Percentiles rank a stretch among this genome's conserved stretches.
phyloP scores from a whole-genome alignment of 495 filamentous ascomycete species.

The Rostrohypoxylon terebratum region DNA sequence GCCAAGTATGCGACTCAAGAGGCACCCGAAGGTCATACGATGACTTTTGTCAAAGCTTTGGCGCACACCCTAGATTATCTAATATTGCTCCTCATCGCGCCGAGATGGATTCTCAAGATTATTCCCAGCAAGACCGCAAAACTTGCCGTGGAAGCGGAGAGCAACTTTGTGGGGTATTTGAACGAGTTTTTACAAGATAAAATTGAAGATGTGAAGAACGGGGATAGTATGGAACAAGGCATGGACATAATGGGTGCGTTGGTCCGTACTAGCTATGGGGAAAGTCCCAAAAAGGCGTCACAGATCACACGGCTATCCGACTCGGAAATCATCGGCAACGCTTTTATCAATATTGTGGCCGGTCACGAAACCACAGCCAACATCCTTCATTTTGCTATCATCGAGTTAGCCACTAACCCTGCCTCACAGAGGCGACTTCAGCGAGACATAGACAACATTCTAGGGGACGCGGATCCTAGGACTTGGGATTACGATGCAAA shows the following conservation, averaged over 20 bases:
- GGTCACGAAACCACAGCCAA: conserved; percentile 81
- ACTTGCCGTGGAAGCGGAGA: conserved; percentile 61
- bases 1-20: conserved; percentile 59
- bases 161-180: conserved; percentile 74
- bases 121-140: conserved; percentile 65
- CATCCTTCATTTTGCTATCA: conserved; percentile 69
- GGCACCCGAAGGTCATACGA: conserved; percentile 63
- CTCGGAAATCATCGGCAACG: conserved; percentile 74
- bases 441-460: conserved; percentile 67
- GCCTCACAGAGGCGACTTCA: conserved; percentile 69
- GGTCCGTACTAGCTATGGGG: conserved; percentile 59
- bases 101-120: conserved; percentile 59
- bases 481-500: conserved; percentile 73
- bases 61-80: conserved; percentile 64
- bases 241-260: conserved; percentile 75
- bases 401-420: conserved; percentile 71
- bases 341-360: conserved; percentile 77
- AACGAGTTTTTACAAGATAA: conserved; percentile 69
- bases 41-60: conserved; percentile 70
- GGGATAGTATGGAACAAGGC: conserved; percentile 57
- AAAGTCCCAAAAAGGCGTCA: conserved; percentile 18
- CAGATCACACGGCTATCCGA: conserved; percentile 57
- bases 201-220: conserved; percentile 60
- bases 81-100: conserved; percentile 64
- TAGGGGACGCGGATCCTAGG: conserved; percentile 61